A percentile compares a stretch with the other conserved stretches of the same genome.
These are phyloP conservation scores for Boletus sp. DNA, from an alignment of 768 basidiomycete genomes.

Conservation along the genomic window DNA sequence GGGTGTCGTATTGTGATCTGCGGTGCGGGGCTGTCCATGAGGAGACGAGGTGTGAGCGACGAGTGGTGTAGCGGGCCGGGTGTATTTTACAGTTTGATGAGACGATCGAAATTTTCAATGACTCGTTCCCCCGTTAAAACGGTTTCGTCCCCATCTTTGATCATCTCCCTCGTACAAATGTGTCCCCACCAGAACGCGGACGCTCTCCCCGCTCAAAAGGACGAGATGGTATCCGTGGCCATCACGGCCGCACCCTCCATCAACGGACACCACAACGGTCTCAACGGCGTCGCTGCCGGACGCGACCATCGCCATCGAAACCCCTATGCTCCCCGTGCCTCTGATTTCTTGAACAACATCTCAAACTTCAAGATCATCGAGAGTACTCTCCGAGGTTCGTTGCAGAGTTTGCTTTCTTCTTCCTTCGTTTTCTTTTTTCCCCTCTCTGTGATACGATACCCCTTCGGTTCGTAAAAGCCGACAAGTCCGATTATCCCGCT, in stretches of 20 bases:
- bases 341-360: conserved; percentile 89
- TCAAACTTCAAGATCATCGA: conserved; percentile 97
- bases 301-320: conserved; percentile 49
- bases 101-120: neutral
- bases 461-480: conserved; percentile 1
- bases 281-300: conserved; percentile 37
- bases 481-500: conserved; percentile 14
- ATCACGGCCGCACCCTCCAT: conserved; percentile 35
- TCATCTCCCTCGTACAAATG: conserved; percentile 10
- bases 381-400: conserved; percentile 87
- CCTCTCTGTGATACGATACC: neutral
- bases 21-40: conserved; percentile 71
- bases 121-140: conserved; percentile 1
- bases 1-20: conserved; percentile 70
- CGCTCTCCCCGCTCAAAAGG: conserved; percentile 37
- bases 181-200: conserved; percentile 61
- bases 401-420: neutral
- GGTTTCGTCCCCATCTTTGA: neutral
- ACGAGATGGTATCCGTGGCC: conserved; percentile 72
- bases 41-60: conserved; percentile 78
- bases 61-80: conserved; percentile 46
- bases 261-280: conserved; percentile 40
- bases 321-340: conserved; percentile 86
- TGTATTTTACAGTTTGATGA: neutral
- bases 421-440: neutral